Conservation (phyloP, 768 basidiomycete genomes). For the Tubosaeta brunneosetosa region DNA sequence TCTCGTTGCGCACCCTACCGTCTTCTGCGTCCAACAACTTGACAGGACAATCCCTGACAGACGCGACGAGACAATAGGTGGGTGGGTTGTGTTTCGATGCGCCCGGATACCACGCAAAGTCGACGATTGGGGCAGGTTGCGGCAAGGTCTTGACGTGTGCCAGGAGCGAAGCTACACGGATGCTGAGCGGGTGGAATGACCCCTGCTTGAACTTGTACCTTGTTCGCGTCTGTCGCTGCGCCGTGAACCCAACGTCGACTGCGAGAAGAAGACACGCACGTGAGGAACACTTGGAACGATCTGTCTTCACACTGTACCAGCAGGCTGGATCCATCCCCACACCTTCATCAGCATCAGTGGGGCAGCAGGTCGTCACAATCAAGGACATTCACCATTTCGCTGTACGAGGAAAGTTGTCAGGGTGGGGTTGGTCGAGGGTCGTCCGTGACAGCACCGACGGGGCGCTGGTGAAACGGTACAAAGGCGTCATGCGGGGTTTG, state of each 20-base stretch:
- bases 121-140: conserved; percentile 71
- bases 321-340: conserved; percentile 64
- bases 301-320: conserved; percentile 72
- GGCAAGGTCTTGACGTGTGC: conserved; percentile 27
- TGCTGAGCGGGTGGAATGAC: background rate
- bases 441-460: conserved; percentile 6
- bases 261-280: conserved; percentile 31
- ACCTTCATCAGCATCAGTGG: conserved; percentile 41
- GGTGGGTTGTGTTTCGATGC: conserved; percentile 56
- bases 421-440: conserved; percentile 21
- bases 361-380: background rate
- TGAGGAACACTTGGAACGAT: conserved; percentile 49
- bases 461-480: conserved; percentile 23
- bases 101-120: conserved; percentile 81
- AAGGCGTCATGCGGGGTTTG: conserved; percentile 8
- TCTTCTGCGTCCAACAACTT: conserved; percentile 76
- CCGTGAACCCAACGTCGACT: background rate
- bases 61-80: conserved; percentile 78
- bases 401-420: conserved; percentile 48
- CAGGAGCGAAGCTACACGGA: background rate
- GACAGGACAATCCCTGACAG: conserved; percentile 80
- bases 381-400: conserved; percentile 48
- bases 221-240: background rate
- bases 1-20: conserved; percentile 55
- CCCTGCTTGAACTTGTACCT: background rate